Evolutionary conservation across 768 basidiomycete species (phyloP), one percentile per base, ranked within the genome.

Genomic region (Collybia sordida): DNA sequence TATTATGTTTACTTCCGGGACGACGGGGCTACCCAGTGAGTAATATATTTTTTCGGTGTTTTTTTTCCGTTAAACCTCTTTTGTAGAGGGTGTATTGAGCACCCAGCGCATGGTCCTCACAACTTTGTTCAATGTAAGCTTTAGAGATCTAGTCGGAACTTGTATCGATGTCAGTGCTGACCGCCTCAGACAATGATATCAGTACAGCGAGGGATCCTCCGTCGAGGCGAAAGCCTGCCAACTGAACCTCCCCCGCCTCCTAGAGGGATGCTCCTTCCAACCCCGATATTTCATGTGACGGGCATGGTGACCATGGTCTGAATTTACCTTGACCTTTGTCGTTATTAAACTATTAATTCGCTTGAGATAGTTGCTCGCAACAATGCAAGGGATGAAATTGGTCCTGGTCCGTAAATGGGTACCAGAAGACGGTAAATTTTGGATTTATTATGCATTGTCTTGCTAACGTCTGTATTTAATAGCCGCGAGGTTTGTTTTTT

Each of bases 251-350:
- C 63, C 14, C 75, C 68, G 4, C 68, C n/a, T n/a, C n/a, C 76
- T 59, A 72, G 67, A 50, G 75, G 70, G 11, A 57, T 70, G 24
- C 59, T 82, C 25, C 59, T 82, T 21, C 69, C 76, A 15, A 78
- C 81, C 1, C 83, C 83, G 1, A 61, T 85, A 5, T 83, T 85
- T 64, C 82, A 84, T 62, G 80, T 79, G 6, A 81, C 79, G 8
- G 81, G 77, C 2, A 52, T 56, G 22, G 28, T 28, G 18, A 28
- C 17, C 27, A 35, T 31, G 31, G 31, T n/a, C 18, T 42, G 28
- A n/a, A 7, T 45, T n/a, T 14, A 18, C n/a, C n/a, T n/a, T n/a
- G n/a, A n/a, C n/a, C n/a, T n/a, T n/a, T n/a, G n/a, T n/a, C n/a
- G n/a, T n/a, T n/a, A n/a, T n/a, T n/a, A n/a, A n/a, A n/a, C n/a